phyloP scores from a whole-genome alignment of 345 rosid species.

The Hypericum androsaemum region DNA sequence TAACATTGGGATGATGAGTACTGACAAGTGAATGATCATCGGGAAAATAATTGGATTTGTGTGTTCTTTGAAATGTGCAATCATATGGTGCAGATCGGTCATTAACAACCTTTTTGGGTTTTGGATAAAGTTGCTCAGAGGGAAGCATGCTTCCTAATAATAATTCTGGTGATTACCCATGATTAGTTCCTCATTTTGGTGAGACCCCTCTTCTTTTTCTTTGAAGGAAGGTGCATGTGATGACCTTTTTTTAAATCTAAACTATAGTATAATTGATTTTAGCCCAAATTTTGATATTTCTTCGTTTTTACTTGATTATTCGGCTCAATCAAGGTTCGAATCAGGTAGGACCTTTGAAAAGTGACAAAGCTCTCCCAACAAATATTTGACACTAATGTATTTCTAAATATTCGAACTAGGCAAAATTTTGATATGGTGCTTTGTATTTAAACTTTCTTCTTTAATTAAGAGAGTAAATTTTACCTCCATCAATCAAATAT shows the following conservation, averaged over 20 bases:
- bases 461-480: too few relatives aligned
- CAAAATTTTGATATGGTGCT: too few relatives aligned
- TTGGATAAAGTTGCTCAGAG: constrained; percentile 19
- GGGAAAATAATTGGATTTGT: constrained; percentile 17
- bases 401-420: too few relatives aligned
- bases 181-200: constrained; percentile 10
- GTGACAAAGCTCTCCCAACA: too few relatives aligned
- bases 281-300: too few relatives aligned
- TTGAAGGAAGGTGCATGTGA: constrained; percentile 12
- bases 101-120: constrained; percentile 16
- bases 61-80: constrained; percentile 18
- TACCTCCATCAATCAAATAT: too few relatives aligned
- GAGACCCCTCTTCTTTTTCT: neutral
- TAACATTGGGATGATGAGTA: constrained; percentile 20
- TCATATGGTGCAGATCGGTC: constrained; percentile 25
- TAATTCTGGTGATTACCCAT: constrained; percentile 12
- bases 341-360: too few relatives aligned
- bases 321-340: too few relatives aligned
- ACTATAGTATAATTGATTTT: neutral
- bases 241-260: constrained; percentile 6
- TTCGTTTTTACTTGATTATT: too few relatives aligned
- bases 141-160: constrained; percentile 21
- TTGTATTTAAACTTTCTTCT: too few relatives aligned
- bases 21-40: constrained; percentile 22
- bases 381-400: too few relatives aligned